A percentile compares a stretch with the other conserved stretches of the same genome.
Conservation (phyloP, 2,329 filamentous ascomycete genomes). For the Calonectria pseudoreteaudii region DNA sequence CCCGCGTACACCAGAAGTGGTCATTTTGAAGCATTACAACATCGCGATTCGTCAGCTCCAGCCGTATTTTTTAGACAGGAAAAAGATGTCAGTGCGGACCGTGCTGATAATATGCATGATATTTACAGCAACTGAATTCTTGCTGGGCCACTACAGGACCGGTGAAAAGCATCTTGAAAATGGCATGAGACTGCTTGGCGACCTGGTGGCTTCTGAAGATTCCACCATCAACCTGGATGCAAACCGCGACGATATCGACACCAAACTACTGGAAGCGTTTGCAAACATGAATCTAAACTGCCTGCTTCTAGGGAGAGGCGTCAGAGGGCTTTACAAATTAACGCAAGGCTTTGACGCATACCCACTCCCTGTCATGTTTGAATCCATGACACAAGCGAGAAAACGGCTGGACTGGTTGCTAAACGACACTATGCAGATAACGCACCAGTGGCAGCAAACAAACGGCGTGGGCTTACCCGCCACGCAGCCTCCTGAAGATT, state of each 20-base stretch:
- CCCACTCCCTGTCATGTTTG: constrained; percentile 8
- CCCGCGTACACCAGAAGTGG: not conserved
- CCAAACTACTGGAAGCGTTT: not conserved
- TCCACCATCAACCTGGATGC: not conserved
- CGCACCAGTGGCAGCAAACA: not conserved
- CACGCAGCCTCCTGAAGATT: not conserved
- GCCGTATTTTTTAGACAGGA: not conserved
- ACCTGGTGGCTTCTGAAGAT: not conserved
- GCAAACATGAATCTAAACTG: constrained; percentile 3
- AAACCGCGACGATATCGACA: not conserved
- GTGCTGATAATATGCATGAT: not conserved
- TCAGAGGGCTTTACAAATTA: not conserved
- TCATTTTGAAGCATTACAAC: constrained; percentile 5
- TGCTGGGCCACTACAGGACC: not conserved
- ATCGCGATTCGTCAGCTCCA: constrained; percentile 1
- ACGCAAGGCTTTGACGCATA: not conserved
- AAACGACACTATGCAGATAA: not conserved
- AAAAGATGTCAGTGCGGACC: not conserved
- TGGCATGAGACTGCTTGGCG: not conserved
- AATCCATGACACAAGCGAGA: constrained; percentile 3
- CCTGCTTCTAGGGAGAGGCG: not conserved
- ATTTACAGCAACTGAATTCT: constrained; percentile 1
- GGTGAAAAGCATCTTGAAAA: constrained; percentile 6
- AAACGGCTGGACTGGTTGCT: constrained; percentile 10
- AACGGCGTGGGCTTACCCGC: rapidly evolving